These are phyloP conservation scores for Linderina pennispora DNA, from an alignment of 192 early-diverging fungal genomes.

Conservation along the genomic window DNA sequence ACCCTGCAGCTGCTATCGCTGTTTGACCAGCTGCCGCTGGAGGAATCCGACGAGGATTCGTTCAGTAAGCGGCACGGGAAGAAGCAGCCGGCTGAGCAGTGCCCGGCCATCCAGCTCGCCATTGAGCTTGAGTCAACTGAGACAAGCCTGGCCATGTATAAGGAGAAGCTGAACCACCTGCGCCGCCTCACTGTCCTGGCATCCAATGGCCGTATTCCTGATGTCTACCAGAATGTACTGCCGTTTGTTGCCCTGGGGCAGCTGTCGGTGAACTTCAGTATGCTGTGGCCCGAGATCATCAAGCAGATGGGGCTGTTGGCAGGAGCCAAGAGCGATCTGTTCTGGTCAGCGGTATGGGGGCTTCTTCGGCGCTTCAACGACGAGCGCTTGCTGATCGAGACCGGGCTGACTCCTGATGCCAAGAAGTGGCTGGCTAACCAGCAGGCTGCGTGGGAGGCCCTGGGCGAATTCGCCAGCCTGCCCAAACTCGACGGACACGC, in stretches of 20 bases:
- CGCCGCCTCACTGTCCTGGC: slow-evolving; percentile 63
- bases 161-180: slow-evolving; percentile 76
- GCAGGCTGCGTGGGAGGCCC: slow-evolving; percentile 5
- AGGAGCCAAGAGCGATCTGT: slow-evolving; percentile 44
- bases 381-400: slow-evolving; percentile 50
- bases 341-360: slow-evolving; percentile 57
- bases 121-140: slow-evolving; percentile 56
- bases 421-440: slow-evolving; percentile 16
- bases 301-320: slow-evolving; percentile 52
- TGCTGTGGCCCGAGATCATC: slow-evolving; percentile 75
- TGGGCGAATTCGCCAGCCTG: slow-evolving; percentile 2
- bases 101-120: slow-evolving; percentile 50
- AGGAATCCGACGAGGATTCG: slow-evolving; percentile 15
- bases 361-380: slow-evolving; percentile 56
- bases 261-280: slow-evolving; percentile 75
- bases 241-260: slow-evolving; percentile 58
- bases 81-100: slow-evolving; percentile 18
- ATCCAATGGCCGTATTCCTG: slow-evolving; percentile 55
- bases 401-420: slow-evolving; percentile 30
- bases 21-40: slow-evolving; percentile 59
- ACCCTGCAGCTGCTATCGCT: slow-evolving; percentile 59
- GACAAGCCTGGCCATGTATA: slow-evolving; percentile 56
- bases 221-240: slow-evolving; percentile 64
- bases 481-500: slow-evolving; percentile 32
- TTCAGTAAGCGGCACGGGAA: neutral